phyloP scores from a whole-genome alignment of 1,284 basidiomycete species.

The Heliocybe sulcata region DNA sequence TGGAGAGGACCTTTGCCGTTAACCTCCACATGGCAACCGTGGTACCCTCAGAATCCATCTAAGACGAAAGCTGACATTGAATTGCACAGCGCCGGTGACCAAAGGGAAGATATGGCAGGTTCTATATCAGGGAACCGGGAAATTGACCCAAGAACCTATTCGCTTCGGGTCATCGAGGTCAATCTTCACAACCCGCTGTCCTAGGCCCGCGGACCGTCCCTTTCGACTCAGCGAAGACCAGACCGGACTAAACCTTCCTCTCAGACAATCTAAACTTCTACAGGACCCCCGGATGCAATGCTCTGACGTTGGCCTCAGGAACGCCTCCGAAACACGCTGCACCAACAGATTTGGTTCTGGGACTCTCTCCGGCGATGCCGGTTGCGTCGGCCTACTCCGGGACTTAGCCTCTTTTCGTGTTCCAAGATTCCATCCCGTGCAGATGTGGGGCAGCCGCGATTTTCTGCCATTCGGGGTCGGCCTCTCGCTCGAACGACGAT shows the following conservation, averaged over 20 bases:
- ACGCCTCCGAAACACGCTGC: neutral
- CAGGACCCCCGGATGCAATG: neutral
- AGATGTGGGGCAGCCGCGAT: no score
- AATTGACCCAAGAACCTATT: neutral
- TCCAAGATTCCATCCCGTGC: neutral
- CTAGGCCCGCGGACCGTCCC: neutral
- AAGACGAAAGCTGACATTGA: neutral
- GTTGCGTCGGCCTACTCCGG: neutral
- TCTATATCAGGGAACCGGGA: neutral
- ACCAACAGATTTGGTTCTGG: neutral
- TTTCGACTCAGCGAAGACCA: neutral
- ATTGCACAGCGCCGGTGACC: neutral
- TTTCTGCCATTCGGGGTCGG: neutral
- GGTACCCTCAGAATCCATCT: neutral
- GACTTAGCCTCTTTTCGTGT: neutral
- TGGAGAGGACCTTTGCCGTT: neutral
- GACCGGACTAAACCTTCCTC: neutral
- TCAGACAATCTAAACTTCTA: neutral
- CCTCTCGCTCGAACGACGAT: neutral
- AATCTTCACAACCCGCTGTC: neutral
- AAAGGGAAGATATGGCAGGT: neutral
- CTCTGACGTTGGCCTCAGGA: neutral
- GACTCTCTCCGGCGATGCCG: neutral
- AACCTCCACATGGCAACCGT: constrained; percentile 3
- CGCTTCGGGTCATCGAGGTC: neutral